Evolutionary conservation across 495 filamentous ascomycete genomes (phyloP).

Genomic region (Glonium stellatum): DNA sequence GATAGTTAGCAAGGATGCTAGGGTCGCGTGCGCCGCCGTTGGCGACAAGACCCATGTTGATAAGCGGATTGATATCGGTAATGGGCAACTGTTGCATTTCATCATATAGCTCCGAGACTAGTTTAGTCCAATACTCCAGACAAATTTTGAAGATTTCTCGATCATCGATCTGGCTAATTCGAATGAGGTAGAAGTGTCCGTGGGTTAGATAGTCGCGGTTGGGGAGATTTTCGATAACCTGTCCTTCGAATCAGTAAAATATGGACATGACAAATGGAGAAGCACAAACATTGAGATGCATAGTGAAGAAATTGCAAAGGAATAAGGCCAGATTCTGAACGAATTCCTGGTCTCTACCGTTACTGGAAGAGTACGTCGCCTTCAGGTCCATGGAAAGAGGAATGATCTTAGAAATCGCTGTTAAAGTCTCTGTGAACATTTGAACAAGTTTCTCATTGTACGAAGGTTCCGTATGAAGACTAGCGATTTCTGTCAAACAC

Average conservation of each 20-base stretch:
- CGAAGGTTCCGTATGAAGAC: slow-evolving; percentile 69
- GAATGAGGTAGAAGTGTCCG: slow-evolving; percentile 94
- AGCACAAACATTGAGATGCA: slow-evolving; percentile 72
- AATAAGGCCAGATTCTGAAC: slow-evolving; percentile 95
- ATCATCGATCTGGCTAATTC: slow-evolving; percentile 96
- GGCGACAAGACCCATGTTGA: slow-evolving; percentile 64
- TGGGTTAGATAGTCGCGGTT: slow-evolving; percentile 92
- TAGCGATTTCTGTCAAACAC: slow-evolving; percentile 93
- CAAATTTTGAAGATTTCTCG: slow-evolving; percentile 99
- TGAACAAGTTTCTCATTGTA: slow-evolving; percentile 91
- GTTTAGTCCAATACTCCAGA: slow-evolving; percentile 96
- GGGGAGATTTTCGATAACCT: slow-evolving; percentile 92
- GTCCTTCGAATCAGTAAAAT: slow-evolving; percentile 18
- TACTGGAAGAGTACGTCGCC: slow-evolving; percentile 79
- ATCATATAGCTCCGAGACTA: slow-evolving; percentile 97
- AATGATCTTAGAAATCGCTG: slow-evolving; percentile 81
- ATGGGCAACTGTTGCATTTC: slow-evolving; percentile 95
- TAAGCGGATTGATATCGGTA: slow-evolving; percentile 80
- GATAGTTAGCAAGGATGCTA: slow-evolving; percentile 70
- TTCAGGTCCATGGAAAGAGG: slow-evolving; percentile 84
- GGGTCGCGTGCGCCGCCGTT: slow-evolving; percentile 84
- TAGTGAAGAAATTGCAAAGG: slow-evolving; percentile 88
- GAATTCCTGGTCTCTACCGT: slow-evolving; percentile 91
- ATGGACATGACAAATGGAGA: background rate
- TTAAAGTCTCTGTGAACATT: slow-evolving; percentile 96